These are phyloP conservation scores for Rhodotorula sp. DNA, from an alignment of 1,284 basidiomycete genomes.

Conservation along the genomic window DNA sequence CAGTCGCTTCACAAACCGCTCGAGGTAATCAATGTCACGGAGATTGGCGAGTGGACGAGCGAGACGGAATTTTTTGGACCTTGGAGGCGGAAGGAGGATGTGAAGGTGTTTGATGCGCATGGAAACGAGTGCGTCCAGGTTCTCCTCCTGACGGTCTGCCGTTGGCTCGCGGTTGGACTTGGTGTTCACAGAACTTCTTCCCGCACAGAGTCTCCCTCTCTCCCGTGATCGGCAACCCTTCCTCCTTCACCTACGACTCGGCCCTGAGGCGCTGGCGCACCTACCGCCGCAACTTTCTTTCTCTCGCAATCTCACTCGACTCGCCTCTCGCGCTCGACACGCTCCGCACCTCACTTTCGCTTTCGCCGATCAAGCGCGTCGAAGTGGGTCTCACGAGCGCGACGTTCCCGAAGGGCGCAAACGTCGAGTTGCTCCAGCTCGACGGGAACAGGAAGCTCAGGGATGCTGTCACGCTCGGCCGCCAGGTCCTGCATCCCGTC, in stretches of 20 bases:
- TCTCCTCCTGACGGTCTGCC: too few species aligned
- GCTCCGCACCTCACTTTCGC: too few species aligned
- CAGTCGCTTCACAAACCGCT: too few species aligned
- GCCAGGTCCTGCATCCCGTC: background rate
- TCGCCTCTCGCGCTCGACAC: background rate
- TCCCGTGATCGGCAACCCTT: background rate
- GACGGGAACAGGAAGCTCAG: background rate
- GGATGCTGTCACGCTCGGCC: background rate
- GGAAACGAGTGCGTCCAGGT: background rate
- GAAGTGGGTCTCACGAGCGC: background rate
- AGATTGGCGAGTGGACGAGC: background rate
- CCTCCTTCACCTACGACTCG: background rate
- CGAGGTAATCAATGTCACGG: too few species aligned
- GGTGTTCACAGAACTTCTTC: background rate
- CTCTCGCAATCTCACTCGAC: background rate
- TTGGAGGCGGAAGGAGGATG: background rate
- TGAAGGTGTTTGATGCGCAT: background rate
- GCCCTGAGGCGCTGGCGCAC: constrained; percentile 2
- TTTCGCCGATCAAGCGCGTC: constrained; percentile 1
- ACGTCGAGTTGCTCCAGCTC: constrained; percentile 20
- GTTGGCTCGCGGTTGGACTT: background rate
- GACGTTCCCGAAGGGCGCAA: background rate
- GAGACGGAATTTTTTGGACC: background rate
- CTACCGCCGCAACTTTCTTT: constrained; percentile 17
- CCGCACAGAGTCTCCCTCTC: background rate